Evolutionary conservation across 768 basidiomycete genomes (phyloP).

Genomic region (Psilocybe azurescens): DNA sequence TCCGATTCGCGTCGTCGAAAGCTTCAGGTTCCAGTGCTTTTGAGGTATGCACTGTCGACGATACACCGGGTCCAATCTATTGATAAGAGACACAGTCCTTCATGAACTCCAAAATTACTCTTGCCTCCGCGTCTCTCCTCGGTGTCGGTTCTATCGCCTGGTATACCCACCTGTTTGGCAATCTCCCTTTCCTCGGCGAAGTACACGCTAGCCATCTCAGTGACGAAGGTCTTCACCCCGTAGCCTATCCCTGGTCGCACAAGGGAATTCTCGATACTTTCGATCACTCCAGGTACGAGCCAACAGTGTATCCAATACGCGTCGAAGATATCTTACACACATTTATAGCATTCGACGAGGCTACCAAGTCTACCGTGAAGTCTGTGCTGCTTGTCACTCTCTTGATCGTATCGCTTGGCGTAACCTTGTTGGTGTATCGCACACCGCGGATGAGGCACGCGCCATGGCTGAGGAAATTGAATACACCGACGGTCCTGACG

Average conservation of each 20-base stretch:
- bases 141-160: constrained; percentile 92
- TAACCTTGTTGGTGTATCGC: constrained; percentile 97
- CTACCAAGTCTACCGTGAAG: constrained; percentile 98
- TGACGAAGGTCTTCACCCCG: constrained; percentile 93
- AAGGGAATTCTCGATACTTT: constrained; percentile 88
- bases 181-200: constrained; percentile 87
- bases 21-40: constrained; percentile 59
- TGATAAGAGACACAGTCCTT: constrained; percentile 52
- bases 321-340: constrained; percentile 13
- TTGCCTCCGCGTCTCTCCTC: constrained; percentile 76
- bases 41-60: constrained; percentile 54
- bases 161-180: constrained; percentile 95
- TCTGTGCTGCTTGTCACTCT: constrained; percentile 98
- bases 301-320: constrained; percentile 18
- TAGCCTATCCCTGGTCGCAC: constrained; percentile 90
- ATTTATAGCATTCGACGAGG: constrained; percentile 86
- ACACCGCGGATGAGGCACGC: constrained; percentile 90
- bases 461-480: constrained; percentile 96
- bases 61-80: neutral
- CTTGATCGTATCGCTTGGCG: constrained; percentile 99
- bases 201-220: constrained; percentile 92
- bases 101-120: constrained; percentile 71
- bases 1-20: constrained; percentile 74
- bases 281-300: constrained; percentile 90
- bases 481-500: constrained; percentile 95